A percentile compares a stretch with the other conserved stretches of the same genome.
Conservation (phyloP, 176 grass and related monocot species). For the Eragrostis nindensis region DNA sequence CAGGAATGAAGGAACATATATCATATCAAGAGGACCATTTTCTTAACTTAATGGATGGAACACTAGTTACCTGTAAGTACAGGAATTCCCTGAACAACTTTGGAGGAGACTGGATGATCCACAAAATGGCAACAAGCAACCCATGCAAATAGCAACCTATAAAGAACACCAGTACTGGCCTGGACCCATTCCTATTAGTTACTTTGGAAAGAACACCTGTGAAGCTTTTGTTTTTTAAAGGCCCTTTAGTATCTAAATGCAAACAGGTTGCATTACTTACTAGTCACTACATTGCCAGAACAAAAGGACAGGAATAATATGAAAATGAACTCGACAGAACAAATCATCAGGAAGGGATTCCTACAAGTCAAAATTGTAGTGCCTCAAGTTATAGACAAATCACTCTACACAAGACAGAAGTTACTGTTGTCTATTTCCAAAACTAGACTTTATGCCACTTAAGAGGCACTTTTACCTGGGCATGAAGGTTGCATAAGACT, state of each 20-base stretch:
- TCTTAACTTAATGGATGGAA: constrained; percentile 37
- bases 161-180: constrained; percentile 8
- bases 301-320: background rate
- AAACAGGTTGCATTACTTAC: constrained; percentile 17
- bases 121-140: constrained; percentile 39
- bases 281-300: constrained; percentile 12
- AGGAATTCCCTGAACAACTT: constrained; percentile 41
- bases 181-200: constrained; percentile 31
- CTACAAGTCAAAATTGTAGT: background rate
- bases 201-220: constrained; percentile 23
- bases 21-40: constrained; percentile 35
- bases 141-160: constrained; percentile 27
- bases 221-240: constrained; percentile 28
- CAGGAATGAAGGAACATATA: constrained; percentile 25
- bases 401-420: background rate
- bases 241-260: constrained; percentile 11
- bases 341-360: background rate
- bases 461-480: constrained; percentile 9
- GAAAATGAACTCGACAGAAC: background rate
- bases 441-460: constrained; percentile 2
- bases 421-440: constrained; percentile 8
- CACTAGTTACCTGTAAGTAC: constrained; percentile 21
- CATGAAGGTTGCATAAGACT: constrained; percentile 25
- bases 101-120: constrained; percentile 31
- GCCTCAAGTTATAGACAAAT: constrained; percentile 4